These are phyloP conservation scores for Solanum ahanhuiri DNA, from an alignment of 257 asterid genomes.

Conservation along the genomic window DNA sequence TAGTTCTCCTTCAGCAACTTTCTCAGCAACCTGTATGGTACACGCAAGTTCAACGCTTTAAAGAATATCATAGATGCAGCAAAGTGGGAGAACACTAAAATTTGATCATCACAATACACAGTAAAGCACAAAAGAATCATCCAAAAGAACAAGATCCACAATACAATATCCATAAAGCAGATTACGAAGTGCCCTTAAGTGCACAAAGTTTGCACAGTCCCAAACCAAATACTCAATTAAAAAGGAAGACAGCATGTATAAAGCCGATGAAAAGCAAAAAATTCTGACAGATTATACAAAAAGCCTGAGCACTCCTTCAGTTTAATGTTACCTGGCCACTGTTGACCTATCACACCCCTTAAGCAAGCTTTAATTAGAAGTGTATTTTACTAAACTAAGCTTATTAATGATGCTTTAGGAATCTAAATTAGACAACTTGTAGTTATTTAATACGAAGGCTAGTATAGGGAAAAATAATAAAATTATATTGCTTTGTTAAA, in stretches of 20 bases:
- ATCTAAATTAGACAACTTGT: background rate
- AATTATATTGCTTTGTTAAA: background rate
- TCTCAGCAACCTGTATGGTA: constrained; percentile 55
- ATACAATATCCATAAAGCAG: background rate
- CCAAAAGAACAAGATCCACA: background rate
- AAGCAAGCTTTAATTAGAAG: background rate
- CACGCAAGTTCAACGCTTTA: background rate
- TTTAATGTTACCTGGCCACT: background rate
- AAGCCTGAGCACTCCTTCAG: background rate
- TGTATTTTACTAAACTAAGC: background rate
- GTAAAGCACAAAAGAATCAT: background rate
- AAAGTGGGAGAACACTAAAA: background rate
- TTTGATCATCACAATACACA: background rate
- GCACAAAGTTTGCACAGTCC: background rate
- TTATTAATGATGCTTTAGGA: background rate
- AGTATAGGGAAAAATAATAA: background rate
- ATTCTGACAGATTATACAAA: background rate
- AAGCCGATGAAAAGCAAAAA: background rate
- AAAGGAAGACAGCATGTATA: background rate
- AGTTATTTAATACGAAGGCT: background rate
- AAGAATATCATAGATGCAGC: background rate
- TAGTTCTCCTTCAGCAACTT: constrained; percentile 77
- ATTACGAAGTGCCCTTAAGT: background rate
- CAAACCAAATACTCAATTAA: background rate
- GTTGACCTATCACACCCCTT: background rate